A percentile compares a stretch with the other conserved stretches of the same genome.
These are phyloP conservation scores for Jatropha podagrica DNA, from an alignment of 441 rosid genomes.

Conservation along the genomic window DNA sequence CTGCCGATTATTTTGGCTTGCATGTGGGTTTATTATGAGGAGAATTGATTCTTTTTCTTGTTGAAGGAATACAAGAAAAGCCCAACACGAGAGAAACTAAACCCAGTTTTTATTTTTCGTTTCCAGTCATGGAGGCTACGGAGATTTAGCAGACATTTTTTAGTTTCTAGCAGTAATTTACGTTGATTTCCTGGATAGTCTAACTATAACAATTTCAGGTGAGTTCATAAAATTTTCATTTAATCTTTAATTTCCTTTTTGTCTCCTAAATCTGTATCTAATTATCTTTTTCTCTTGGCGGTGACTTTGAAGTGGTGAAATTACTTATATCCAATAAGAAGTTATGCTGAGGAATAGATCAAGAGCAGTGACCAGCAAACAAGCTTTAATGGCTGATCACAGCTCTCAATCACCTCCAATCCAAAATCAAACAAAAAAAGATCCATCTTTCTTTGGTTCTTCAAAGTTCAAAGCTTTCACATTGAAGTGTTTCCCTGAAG, in stretches of 20 bases:
- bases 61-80: constrained; percentile 13
- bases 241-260: not conserved
- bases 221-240: constrained; percentile 5
- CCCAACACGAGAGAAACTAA: constrained; percentile 8
- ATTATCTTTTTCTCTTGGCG: constrained; percentile 11
- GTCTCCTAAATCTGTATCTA: not conserved
- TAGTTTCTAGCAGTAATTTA: constrained; percentile 24
- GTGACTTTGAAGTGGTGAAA: constrained; percentile 1
- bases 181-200: not conserved
- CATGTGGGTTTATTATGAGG: not conserved
- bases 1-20: constrained; percentile 18
- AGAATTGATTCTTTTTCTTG: constrained; percentile 27
- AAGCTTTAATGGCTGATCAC: constrained; percentile 62
- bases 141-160: constrained; percentile 38
- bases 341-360: constrained; percentile 60
- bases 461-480: constrained; percentile 60
- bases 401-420: constrained; percentile 35
- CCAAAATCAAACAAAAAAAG: constrained; percentile 27
- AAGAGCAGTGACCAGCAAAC: constrained; percentile 60
- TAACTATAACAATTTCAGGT: constrained; percentile 17
- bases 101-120: constrained; percentile 1
- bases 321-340: not conserved
- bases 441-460: constrained; percentile 49
- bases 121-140: constrained; percentile 42
- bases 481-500: constrained; percentile 39